Conservation (phyloP, 2,329 filamentous ascomycete species). For the Aspergillus neotritici region DNA sequence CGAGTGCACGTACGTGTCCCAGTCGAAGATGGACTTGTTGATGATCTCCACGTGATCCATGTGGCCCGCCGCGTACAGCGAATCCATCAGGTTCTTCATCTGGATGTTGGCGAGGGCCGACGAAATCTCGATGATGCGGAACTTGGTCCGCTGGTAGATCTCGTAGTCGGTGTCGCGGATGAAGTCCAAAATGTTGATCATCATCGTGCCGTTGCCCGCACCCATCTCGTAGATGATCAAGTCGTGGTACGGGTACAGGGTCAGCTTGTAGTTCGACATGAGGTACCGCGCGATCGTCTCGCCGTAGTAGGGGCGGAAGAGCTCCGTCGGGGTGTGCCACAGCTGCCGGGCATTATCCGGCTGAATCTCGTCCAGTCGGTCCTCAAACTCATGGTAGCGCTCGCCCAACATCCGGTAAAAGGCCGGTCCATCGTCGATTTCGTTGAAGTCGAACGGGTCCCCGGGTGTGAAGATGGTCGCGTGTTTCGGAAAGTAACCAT, state of each 20-base stretch:
- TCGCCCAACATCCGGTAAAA: slow-evolving; percentile 73
- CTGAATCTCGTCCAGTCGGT: slow-evolving; percentile 68
- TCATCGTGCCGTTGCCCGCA: slow-evolving; percentile 91
- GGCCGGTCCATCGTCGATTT: slow-evolving; percentile 73
- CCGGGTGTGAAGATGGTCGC: slow-evolving; percentile 93
- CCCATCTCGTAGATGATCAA: slow-evolving; percentile 99
- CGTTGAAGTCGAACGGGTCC: slow-evolving; percentile 81
- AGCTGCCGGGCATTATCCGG: slow-evolving; percentile 76
- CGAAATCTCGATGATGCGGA: slow-evolving; percentile 94
- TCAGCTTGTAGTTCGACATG: slow-evolving; percentile 91
- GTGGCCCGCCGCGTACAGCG: slow-evolving; percentile 68
- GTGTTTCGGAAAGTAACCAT: slow-evolving; percentile 94
- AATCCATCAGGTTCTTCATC: slow-evolving; percentile 60
- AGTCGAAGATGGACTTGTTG: slow-evolving; percentile 92
- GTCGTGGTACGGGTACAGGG: slow-evolving; percentile 91
- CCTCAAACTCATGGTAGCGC: slow-evolving; percentile 86
- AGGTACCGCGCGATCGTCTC: slow-evolving; percentile 96
- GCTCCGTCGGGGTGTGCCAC: slow-evolving; percentile 97
- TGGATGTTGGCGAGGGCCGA: slow-evolving; percentile 73
- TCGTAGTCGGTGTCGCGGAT: slow-evolving; percentile 83
- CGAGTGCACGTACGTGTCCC: slow-evolving; percentile 77
- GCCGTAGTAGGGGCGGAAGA: slow-evolving; percentile 94
- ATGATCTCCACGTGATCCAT: slow-evolving; percentile 84
- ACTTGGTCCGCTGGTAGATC: slow-evolving; percentile 89
- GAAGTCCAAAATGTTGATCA: slow-evolving; percentile 97